Conservation (phyloP, 768 basidiomycete species). For the Cystoderma amianthinum region DNA sequence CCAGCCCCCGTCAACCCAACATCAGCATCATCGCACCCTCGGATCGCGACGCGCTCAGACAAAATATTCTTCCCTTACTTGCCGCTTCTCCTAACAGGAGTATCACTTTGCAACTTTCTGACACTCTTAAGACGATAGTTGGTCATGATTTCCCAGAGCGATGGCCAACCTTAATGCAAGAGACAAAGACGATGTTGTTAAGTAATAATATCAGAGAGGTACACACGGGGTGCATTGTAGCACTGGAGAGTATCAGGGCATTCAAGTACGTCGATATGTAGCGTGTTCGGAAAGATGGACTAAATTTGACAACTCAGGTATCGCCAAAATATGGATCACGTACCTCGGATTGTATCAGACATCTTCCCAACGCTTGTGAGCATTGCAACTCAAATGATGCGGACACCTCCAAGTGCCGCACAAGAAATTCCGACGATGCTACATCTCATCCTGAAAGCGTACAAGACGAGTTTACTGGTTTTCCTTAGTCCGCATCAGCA, state of each 20-base stretch:
- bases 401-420: conserved; percentile 50
- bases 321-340: conserved; percentile 53
- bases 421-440: conserved; percentile 80
- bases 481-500: conserved; percentile 73
- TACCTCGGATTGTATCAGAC: conserved; percentile 50
- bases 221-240: conserved; percentile 73
- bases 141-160: conserved; percentile 71
- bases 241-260: conserved; percentile 72
- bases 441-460: conserved; percentile 82
- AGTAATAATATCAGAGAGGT: conserved; percentile 67
- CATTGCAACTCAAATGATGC: conserved; percentile 67
- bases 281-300: background rate
- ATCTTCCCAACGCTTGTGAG: conserved; percentile 72
- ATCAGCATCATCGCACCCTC: conserved; percentile 52
- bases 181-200: conserved; percentile 54
- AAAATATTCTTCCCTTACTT: conserved; percentile 61
- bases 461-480: conserved; percentile 76
- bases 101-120: conserved; percentile 73
- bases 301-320: conserved; percentile 42
- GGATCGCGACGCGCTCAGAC: conserved; percentile 71
- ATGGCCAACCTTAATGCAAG: conserved; percentile 68
- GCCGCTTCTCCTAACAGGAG: conserved; percentile 56
- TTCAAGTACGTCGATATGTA: conserved; percentile 40
- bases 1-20: conserved; percentile 42
- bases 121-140: conserved; percentile 66